phyloP scores from a whole-genome alignment of 345 rosid species.

The Conringia planisiliqua region DNA sequence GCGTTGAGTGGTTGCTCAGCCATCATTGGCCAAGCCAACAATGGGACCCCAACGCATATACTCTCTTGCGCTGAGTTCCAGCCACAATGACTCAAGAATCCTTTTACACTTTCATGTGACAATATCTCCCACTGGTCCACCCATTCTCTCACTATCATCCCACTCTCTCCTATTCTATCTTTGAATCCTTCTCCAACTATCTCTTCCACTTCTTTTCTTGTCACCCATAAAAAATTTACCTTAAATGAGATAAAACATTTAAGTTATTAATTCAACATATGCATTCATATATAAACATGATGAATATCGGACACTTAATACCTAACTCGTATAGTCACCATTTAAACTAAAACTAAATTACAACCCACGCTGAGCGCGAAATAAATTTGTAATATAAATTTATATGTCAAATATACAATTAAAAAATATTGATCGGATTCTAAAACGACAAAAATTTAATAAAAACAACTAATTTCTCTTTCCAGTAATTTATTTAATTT shows the following conservation, averaged over 20 bases:
- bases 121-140: constrained; percentile 64
- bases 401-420: no score
- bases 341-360: neutral
- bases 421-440: no score
- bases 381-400: no score
- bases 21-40: constrained; percentile 77
- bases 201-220: constrained; percentile 40
- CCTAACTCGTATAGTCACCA: neutral
- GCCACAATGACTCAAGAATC: constrained; percentile 81
- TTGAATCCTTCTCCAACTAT: constrained; percentile 41
- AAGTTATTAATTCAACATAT: neutral
- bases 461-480: no score
- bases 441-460: no score
- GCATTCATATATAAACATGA: neutral
- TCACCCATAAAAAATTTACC: constrained; percentile 65
- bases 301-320: neutral
- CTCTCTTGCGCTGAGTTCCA: constrained; percentile 82
- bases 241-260: neutral
- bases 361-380: no score
- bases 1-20: constrained; percentile 76
- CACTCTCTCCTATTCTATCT: constrained; percentile 45
- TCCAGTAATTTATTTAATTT: no score
- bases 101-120: constrained; percentile 50
- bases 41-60: constrained; percentile 66
- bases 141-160: constrained; percentile 64